These are phyloP conservation scores for Lentithecium fluviatile DNA, from an alignment of 495 filamentous ascomycete species.

Conservation along the genomic window DNA sequence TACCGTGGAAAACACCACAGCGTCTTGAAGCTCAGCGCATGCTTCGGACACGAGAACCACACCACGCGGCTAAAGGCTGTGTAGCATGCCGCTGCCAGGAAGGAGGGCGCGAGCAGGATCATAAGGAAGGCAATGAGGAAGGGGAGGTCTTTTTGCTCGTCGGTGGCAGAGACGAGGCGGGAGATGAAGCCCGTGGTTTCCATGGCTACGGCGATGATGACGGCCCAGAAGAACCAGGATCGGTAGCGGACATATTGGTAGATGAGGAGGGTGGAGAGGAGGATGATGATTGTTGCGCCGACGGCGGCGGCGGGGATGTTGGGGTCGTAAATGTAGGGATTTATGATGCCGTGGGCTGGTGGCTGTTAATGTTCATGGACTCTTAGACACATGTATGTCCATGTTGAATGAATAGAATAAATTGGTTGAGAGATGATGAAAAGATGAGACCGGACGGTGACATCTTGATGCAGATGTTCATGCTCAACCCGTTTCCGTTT, in stretches of 20 bases:
- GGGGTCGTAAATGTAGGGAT: slow-evolving; percentile 32
- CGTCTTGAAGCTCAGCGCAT: slow-evolving; percentile 16
- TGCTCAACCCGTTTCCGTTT: neutral
- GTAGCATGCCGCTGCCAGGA: slow-evolving; percentile 29
- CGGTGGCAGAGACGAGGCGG: slow-evolving; percentile 20
- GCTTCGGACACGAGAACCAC: slow-evolving; percentile 24
- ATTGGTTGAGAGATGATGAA: neutral
- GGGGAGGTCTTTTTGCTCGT: slow-evolving; percentile 20
- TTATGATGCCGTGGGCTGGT: slow-evolving; percentile 9
- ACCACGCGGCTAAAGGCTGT: slow-evolving; percentile 29
- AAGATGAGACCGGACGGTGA: neutral
- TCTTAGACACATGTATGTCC: neutral
- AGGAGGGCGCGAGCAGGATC: slow-evolving; percentile 28
- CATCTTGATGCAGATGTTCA: neutral
- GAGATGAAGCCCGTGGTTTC: slow-evolving; percentile 22
- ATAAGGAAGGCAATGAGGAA: slow-evolving; percentile 29
- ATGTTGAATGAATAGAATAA: neutral
- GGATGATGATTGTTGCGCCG: slow-evolving; percentile 24
- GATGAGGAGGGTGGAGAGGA: slow-evolving; percentile 17
- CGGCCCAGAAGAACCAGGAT: slow-evolving; percentile 31
- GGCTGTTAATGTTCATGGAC: neutral
- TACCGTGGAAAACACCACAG: slow-evolving; percentile 28
- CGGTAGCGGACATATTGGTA: slow-evolving; percentile 29
- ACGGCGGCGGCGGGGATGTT: slow-evolving; percentile 20
- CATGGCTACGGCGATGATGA: slow-evolving; percentile 20